Base-by-base conservation (phyloP, 306 rosid species). In the Vigna trinervia region DNA sequence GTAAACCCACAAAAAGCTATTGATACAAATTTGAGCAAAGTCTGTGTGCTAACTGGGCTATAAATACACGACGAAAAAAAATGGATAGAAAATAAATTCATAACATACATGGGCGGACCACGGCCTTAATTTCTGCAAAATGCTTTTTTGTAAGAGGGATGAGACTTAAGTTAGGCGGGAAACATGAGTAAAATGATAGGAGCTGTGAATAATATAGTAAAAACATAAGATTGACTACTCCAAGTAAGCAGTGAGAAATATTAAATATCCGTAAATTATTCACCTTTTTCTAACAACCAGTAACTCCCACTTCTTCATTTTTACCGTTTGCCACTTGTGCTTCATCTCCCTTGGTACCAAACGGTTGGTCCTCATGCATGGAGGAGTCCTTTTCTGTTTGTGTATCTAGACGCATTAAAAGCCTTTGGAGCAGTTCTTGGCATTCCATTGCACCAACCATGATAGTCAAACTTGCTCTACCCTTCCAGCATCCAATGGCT, bases 401-500 rank as follows among this genome's bases (percentile, higher is more conserved):
- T 2, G 71, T 45, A 71, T 86, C 89, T 32, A 63, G 45, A 41
- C 91, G 89, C 20, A 57, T 67, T 59, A 80, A 62, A 66, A 92
- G 90, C 83, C 96, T 90, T 83, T 83, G 90, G 13, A 89, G 93
- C 65, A 94, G 80, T 85, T 94, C 96, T 83, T 91, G 86, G 85
- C 98, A 89, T 77, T 94, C 98, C 45, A 89, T 39, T 50, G 92
- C 90, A 15, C 90, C 86, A 58, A 92, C 93, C 97, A 94, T 90
- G 57, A 92, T 88, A 3, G 91, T 82, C 85, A 94, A 83, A 83
- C 93, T 89, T 15, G 87, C 85, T 81, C 81, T 82, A 39, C 98
- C 98, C 75, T 88, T 94, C 98, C 98, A 94, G 88, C 97, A 94
- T 63, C 91, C 96, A 76, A 94, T 89, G 78, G 96, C 98, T 81